Evolutionary conservation across 106 monocot genomes (phyloP).

Genomic region (Platanthera zijinensis): DNA sequence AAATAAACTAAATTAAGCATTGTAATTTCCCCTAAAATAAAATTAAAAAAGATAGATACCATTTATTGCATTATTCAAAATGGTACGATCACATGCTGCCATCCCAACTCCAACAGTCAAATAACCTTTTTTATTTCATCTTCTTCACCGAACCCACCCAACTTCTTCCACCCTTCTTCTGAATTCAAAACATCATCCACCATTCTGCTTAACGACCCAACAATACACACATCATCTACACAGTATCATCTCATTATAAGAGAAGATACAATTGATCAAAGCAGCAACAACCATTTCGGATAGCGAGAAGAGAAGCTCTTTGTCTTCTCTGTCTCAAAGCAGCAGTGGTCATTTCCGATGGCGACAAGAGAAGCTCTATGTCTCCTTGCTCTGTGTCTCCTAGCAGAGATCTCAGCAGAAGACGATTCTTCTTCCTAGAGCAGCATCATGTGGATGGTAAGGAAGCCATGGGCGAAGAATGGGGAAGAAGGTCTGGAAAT

Average conservation of each 20-base stretch:
- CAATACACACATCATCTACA: neutral
- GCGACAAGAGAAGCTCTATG: too few species aligned
- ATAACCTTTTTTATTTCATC: neutral
- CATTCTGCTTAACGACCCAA: too few species aligned
- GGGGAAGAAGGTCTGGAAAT: neutral
- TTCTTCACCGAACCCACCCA: neutral
- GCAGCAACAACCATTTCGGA: neutral
- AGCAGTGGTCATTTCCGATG: too few species aligned
- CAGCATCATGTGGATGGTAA: neutral
- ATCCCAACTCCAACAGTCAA: neutral
- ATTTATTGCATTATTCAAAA: too few species aligned
- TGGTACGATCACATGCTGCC: neutral
- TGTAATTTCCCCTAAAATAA: too few species aligned
- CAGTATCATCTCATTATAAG: neutral
- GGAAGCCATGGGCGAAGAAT: neutral
- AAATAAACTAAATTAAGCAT: too few species aligned
- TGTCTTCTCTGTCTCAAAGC: neutral
- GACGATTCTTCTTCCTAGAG: neutral
- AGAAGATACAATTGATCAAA: neutral
- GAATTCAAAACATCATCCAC: neutral
- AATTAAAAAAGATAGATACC: too few species aligned
- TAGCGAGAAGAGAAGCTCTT: neutral
- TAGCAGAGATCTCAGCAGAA: neutral
- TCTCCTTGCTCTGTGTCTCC: neutral
- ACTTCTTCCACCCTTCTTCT: neutral